A percentile compares a stretch with the other conserved stretches of the same genome.
These are phyloP conservation scores for Gaultheria prostrata DNA, from an alignment of 148 eudicot genomes.

Conservation along the genomic window DNA sequence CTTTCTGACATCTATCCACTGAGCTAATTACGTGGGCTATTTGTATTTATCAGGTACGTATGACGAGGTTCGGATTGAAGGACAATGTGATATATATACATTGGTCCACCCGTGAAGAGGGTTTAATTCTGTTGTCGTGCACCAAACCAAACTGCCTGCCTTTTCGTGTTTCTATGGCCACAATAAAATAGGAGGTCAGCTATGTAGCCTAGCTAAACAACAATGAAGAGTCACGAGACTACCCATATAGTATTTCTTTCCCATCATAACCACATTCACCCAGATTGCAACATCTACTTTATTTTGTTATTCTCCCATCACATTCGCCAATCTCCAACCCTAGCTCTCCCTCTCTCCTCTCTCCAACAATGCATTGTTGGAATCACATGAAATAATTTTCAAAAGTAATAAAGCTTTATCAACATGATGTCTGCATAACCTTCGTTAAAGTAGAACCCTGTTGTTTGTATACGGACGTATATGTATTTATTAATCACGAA, in stretches of 20 bases:
- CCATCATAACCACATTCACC: slow-evolving; percentile 21
- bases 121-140: slow-evolving; percentile 23
- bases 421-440: not conserved
- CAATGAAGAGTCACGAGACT: slow-evolving; percentile 67
- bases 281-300: not conserved
- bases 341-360: not conserved
- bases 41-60: no score
- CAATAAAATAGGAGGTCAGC: slow-evolving; percentile 16
- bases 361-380: not conserved
- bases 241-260: not conserved
- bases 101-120: slow-evolving; percentile 29
- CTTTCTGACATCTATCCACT: no score
- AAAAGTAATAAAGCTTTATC: not conserved
- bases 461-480: not conserved
- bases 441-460: not conserved
- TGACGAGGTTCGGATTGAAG: not conserved
- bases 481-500: not conserved
- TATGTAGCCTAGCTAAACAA: slow-evolving; percentile 33
- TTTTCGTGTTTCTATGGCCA: slow-evolving; percentile 22
- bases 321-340: not conserved
- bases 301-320: not conserved
- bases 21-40: no score
- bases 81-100: not conserved
- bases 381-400: slow-evolving; percentile 10
- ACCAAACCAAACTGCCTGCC: slow-evolving; percentile 17